Evolutionary conservation across 495 filamentous ascomycete genomes (phyloP), one percentile per base, ranked within the genome.

Genomic region (Podospora australis): DNA sequence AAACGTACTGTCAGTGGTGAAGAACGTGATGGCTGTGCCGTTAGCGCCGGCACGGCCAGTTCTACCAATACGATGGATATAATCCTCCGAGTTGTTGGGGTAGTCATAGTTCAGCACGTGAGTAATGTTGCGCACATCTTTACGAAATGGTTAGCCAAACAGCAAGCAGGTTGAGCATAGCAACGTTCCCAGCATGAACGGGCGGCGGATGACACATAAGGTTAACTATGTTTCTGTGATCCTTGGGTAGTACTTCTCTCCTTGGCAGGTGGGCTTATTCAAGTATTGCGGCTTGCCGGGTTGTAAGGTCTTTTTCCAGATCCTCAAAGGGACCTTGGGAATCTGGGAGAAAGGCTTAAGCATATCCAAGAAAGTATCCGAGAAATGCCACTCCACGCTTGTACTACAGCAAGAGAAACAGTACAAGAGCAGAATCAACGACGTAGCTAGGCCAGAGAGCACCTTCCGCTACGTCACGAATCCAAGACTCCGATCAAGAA

Each of bases 101-200:
- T 96, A 96, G 71, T 98, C 92, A 86, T 96, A 97, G 84, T 98
- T 98, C 73, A 98, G 79, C 74, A 98, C 92, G 75, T 98, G 92
- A 70, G 91, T 96, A 73, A 98, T 98, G 79, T 98, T 91, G 71
- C 90, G 90, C 78, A 98, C 92, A 83, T 98, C 92, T 98, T 96
- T 38, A 83, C 66, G 59, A 57, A 62, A 55, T 14, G 73, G 88
- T 96, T 95, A 97, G 91, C 88, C 79, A 43, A n/a, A 74, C 58
- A 52, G 60, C 63, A 67, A 72, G 68, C 23, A 54, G 65, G 58
- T 63, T 56, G 54, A 68, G 47, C 52, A 70, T 71, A 74, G 72
- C 75, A 76, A 76, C 65, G 68, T 70, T 72, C 73, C n/a, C 77
- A 77, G 75, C 69, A 71, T 67, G 70, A 70, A 68, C 57, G 62